These are phyloP conservation scores for Scedosporium apiospermum DNA, from an alignment of 2,329 filamentous ascomycete genomes.

Conservation along the genomic window DNA sequence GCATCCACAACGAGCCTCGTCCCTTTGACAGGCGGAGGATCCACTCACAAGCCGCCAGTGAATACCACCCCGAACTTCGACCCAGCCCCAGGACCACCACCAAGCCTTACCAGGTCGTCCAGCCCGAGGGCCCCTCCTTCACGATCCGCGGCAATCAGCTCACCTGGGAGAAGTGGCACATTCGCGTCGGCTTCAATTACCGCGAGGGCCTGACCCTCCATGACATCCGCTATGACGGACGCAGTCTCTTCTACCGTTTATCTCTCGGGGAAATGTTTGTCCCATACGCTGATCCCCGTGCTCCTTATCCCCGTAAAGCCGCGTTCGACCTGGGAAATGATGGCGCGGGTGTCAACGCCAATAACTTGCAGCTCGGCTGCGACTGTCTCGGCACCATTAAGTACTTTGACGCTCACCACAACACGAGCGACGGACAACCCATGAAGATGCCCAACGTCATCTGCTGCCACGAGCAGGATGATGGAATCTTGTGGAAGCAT, in stretches of 20 bases:
- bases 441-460: constrained; percentile 23
- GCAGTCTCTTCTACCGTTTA: constrained; percentile 58
- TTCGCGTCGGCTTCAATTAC: constrained; percentile 60
- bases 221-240: constrained; percentile 56
- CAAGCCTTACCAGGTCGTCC: constrained; percentile 26
- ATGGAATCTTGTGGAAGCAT: constrained; percentile 56
- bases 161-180: constrained; percentile 57
- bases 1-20: constrained; percentile 22
- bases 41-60: constrained; percentile 30
- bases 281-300: constrained; percentile 55
- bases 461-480: constrained; percentile 28
- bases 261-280: constrained; percentile 63
- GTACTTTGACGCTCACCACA: constrained; percentile 25
- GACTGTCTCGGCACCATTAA: constrained; percentile 58
- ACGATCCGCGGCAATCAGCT: constrained; percentile 35
- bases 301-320: constrained; percentile 56
- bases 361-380: constrained; percentile 57
- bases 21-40: constrained; percentile 32
- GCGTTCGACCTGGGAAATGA: constrained; percentile 64
- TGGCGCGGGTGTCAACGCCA: constrained; percentile 54
- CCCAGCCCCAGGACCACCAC: constrained; percentile 17
- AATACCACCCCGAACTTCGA: constrained; percentile 22
- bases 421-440: constrained; percentile 20
- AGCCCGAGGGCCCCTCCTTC: constrained; percentile 27
- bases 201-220: constrained; percentile 62